These are phyloP conservation scores for Globisporangium sylvaticum DNA, from an alignment of 352 stramenopile genomes.

Conservation along the genomic window DNA sequence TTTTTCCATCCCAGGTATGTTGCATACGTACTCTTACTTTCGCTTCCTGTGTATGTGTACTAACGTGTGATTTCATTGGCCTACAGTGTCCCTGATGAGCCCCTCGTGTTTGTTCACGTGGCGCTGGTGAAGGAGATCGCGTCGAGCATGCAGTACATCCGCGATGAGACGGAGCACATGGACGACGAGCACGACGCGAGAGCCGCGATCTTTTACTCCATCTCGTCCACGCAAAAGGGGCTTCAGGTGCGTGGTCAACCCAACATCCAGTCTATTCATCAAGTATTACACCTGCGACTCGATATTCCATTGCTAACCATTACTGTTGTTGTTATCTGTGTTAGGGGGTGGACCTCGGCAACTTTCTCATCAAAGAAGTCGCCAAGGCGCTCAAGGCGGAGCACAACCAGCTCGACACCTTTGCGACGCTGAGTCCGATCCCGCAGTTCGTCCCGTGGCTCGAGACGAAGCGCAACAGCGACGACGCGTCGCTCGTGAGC, in stretches of 20 bases:
- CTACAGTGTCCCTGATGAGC: slow-evolving; percentile 80
- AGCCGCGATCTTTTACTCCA: slow-evolving; percentile 95
- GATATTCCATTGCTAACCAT: not conserved
- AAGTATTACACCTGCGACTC: not conserved
- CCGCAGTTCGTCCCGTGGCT: slow-evolving; percentile 93
- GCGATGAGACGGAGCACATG: slow-evolving; percentile 65
- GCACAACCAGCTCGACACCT: slow-evolving; percentile 72
- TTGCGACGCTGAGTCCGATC: slow-evolving; percentile 94
- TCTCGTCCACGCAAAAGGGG: slow-evolving; percentile 91
- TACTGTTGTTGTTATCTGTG: not conserved
- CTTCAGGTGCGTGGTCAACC: slow-evolving; percentile 41
- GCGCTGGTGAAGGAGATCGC: slow-evolving; percentile 89
- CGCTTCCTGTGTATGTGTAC: not conserved
- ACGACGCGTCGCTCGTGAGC: slow-evolving; percentile 27
- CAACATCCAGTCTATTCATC: not conserved
- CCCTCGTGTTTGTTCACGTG: slow-evolving; percentile 95
- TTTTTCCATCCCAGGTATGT: slow-evolving; percentile 91
- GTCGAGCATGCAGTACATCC: slow-evolving; percentile 90
- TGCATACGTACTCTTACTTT: too few relatives aligned
- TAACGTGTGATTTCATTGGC: not conserved
- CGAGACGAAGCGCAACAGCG: slow-evolving; percentile 63
- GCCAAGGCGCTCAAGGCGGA: slow-evolving; percentile 79
- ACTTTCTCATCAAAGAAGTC: slow-evolving; percentile 95
- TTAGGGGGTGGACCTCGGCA: slow-evolving; percentile 91
- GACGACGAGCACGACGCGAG: slow-evolving; percentile 51